Percentiles rank a stretch among this genome's conserved stretches.
These are phyloP conservation scores for Pyrenochaeta sp. DNA, from an alignment of 2,329 filamentous ascomycete genomes.

Conservation along the genomic window DNA sequence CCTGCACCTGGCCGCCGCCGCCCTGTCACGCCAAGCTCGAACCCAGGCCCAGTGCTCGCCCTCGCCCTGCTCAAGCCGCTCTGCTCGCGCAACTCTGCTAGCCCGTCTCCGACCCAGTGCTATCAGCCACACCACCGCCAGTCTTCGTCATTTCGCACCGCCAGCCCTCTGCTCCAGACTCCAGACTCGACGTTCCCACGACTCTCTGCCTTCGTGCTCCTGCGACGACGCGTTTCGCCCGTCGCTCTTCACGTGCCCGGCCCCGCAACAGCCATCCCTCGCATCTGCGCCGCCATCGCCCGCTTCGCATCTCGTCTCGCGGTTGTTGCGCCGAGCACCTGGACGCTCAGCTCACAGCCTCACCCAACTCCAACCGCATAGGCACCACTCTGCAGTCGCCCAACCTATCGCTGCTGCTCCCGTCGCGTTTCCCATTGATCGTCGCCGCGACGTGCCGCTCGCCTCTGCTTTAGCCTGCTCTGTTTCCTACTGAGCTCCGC, in stretches of 20 bases:
- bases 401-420: constrained; percentile 16
- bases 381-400: constrained; percentile 20
- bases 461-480: constrained; percentile 2
- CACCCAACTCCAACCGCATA: constrained; percentile 19
- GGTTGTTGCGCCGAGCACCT: background rate
- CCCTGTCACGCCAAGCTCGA: too few relatives aligned
- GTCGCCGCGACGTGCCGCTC: constrained; percentile 5
- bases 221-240: background rate
- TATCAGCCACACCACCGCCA: too few relatives aligned
- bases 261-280: background rate
- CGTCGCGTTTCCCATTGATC: constrained; percentile 12
- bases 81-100: too few relatives aligned
- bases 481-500: constrained; percentile 3
- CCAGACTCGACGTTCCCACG: too few relatives aligned
- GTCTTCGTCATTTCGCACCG: too few relatives aligned
- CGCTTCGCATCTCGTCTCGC: background rate
- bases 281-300: background rate
- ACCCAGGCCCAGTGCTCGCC: too few relatives aligned
- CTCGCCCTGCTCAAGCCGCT: too few relatives aligned
- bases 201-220: too few relatives aligned
- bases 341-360: constrained; percentile 24
- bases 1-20: background rate
- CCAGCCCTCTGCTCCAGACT: too few relatives aligned
- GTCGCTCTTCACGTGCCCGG: background rate
- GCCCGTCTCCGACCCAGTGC: too few relatives aligned